These are phyloP conservation scores for Colletotrichum lindemuthianum DNA, from an alignment of 2,329 filamentous ascomycete genomes.

Conservation along the genomic window DNA sequence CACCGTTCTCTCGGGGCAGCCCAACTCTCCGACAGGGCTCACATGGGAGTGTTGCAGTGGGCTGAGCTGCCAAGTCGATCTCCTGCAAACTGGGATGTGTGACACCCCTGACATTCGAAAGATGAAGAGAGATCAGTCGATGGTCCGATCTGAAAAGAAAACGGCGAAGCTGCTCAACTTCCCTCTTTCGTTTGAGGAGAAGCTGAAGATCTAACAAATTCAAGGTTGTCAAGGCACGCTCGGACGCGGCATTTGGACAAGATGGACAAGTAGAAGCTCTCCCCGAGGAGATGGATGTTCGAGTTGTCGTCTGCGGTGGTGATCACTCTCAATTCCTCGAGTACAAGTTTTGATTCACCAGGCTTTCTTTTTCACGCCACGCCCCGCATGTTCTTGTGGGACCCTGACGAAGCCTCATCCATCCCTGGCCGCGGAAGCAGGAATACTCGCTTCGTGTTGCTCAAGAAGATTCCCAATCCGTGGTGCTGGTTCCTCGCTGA, in stretches of 20 bases:
- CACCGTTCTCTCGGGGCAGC: conserved; percentile 2
- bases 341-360: conserved; percentile 8
- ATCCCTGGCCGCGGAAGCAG: conserved; percentile 12
- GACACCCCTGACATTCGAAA: conserved; percentile 1
- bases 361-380: conserved; percentile 16
- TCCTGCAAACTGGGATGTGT: conserved; percentile 14
- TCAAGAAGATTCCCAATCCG: conserved; percentile 32
- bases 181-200: neutral
- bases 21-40: conserved; percentile 10
- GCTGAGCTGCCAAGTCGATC: conserved; percentile 11
- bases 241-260: conserved; percentile 5
- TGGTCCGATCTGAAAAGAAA: conserved; percentile 20
- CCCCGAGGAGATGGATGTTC: neutral
- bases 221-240: neutral
- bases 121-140: conserved; percentile 13
- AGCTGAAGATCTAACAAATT: neutral
- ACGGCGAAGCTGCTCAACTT: neutral
- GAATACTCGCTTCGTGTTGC: conserved; percentile 17
- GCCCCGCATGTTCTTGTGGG: conserved; percentile 26
- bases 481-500: conserved; percentile 23
- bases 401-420: conserved; percentile 5
- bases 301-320: neutral
- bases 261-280: too few relatives aligned
- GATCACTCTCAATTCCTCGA: conserved; percentile 6
- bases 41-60: conserved; percentile 5